Percentiles rank a stretch among this genome's conserved stretches.
These are phyloP conservation scores for Raddia guianensis DNA, from an alignment of 176 grass and related monocot species.

Conservation along the genomic window DNA sequence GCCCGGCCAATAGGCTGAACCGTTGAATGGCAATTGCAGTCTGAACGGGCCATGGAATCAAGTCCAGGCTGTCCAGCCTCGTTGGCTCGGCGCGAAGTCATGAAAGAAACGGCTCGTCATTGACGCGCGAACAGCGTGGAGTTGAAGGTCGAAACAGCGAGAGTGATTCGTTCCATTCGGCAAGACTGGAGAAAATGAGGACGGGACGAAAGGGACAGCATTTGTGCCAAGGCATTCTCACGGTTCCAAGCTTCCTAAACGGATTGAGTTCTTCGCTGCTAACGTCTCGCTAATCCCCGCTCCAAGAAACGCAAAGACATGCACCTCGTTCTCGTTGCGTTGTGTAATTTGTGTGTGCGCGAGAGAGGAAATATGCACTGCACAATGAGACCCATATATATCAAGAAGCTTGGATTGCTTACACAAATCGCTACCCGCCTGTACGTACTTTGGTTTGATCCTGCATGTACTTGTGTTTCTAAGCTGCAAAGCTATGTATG, in stretches of 20 bases:
- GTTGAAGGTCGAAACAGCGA: conserved; percentile 1
- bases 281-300: not conserved
- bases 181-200: not conserved
- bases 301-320: not conserved
- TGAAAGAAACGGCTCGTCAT: conserved; percentile 4
- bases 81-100: not conserved
- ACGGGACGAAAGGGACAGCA: conserved; percentile 11
- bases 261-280: not conserved
- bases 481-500: not conserved
- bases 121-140: not conserved
- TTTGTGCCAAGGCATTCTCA: not conserved
- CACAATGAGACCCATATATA: not conserved
- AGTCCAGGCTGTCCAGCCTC: conserved; percentile 36
- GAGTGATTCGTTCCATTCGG: not conserved
- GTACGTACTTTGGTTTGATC: not conserved
- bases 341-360: too few relatives aligned
- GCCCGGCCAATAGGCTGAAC: not conserved
- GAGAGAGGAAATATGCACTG: not conserved
- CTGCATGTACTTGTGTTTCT: not conserved
- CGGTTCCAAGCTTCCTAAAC: not conserved
- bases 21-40: conserved; percentile 21
- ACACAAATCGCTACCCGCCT: too few relatives aligned
- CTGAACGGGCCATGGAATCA: conserved; percentile 16
- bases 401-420: not conserved
- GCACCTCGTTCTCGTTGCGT: too few relatives aligned